These are phyloP conservation scores for Ceriops tagal DNA, from an alignment of 345 rosid species.

Conservation along the genomic window DNA sequence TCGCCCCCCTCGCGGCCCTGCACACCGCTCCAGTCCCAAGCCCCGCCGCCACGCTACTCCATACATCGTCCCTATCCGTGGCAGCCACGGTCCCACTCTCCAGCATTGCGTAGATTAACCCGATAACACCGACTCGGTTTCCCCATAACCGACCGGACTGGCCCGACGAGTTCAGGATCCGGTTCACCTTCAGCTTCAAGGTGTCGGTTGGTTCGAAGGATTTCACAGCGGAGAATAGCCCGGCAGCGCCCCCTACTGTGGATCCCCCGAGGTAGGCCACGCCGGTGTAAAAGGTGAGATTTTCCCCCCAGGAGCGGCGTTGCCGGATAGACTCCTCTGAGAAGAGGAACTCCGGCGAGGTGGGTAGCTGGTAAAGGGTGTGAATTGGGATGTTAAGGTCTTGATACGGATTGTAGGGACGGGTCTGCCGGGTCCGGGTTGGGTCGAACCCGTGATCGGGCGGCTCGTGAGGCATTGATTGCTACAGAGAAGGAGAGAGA, in stretches of 20 bases:
- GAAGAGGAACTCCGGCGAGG: constrained; percentile 87
- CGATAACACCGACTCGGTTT: constrained; percentile 68
- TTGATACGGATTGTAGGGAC: constrained; percentile 82
- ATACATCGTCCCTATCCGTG: constrained; percentile 69
- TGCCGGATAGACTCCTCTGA: constrained; percentile 69
- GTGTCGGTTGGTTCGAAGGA: constrained; percentile 76
- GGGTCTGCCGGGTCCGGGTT: constrained; percentile 22
- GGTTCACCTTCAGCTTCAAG: constrained; percentile 67
- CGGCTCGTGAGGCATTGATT: constrained; percentile 35
- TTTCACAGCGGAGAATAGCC: constrained; percentile 49
- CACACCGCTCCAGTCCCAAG: constrained; percentile 76
- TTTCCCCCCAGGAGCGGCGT: constrained; percentile 95
- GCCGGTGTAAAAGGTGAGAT: constrained; percentile 88
- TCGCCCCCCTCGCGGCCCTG: constrained; percentile 75
- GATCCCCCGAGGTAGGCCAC: constrained; percentile 67
- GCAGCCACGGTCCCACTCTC: constrained; percentile 69
- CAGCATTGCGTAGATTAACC: constrained; percentile 63
- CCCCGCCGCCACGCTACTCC: constrained; percentile 87
- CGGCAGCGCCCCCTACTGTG: constrained; percentile 51
- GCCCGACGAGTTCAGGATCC: constrained; percentile 69
- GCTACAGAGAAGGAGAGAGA: no score
- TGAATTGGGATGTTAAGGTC: constrained; percentile 53
- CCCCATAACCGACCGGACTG: constrained; percentile 75
- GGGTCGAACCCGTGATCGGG: constrained; percentile 45
- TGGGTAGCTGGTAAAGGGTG: constrained; percentile 73